phyloP scores from a whole-genome alignment of 768 basidiomycete species.

The Phanerodontia chrysosporium region DNA sequence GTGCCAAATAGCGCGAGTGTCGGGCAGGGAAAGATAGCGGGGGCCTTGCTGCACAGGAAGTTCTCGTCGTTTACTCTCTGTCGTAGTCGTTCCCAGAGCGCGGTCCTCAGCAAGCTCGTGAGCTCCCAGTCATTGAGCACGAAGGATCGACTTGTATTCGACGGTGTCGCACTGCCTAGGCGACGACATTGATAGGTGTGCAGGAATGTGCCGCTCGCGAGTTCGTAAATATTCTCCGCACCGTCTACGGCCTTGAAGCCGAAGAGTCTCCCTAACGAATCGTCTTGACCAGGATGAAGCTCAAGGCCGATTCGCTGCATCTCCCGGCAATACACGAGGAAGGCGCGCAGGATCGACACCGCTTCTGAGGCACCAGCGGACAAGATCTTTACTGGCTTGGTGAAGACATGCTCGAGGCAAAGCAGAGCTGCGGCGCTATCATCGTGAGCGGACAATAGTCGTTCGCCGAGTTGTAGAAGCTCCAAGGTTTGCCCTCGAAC shows the following conservation, averaged over 20 bases:
- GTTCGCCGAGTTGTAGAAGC: constrained; percentile 31
- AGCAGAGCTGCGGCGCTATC: constrained; percentile 32
- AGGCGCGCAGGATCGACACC: constrained; percentile 27
- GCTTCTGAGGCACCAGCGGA: constrained; percentile 17
- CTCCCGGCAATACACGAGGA: constrained; percentile 30
- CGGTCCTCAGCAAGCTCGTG: neutral
- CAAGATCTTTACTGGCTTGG: constrained; percentile 21
- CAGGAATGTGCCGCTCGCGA: constrained; percentile 26
- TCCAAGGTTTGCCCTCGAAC: constrained; percentile 13
- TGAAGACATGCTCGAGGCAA: constrained; percentile 41
- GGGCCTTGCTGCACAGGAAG: neutral
- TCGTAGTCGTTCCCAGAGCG: neutral
- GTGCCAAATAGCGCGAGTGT: neutral
- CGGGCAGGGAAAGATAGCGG: neutral
- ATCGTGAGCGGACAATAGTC: constrained; percentile 22
- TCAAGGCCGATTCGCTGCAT: constrained; percentile 27
- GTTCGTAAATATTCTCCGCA: constrained; percentile 24
- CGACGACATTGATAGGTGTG: neutral
- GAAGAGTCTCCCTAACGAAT: constrained; percentile 31
- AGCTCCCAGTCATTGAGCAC: neutral
- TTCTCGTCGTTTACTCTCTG: neutral
- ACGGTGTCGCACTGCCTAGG: neutral
- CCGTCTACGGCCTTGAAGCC: constrained; percentile 22
- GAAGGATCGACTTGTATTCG: neutral
- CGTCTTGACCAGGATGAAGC: constrained; percentile 24